Evolutionary conservation across 306 rosid species (phyloP).

Genomic region (Cicer pinnatifidum): DNA sequence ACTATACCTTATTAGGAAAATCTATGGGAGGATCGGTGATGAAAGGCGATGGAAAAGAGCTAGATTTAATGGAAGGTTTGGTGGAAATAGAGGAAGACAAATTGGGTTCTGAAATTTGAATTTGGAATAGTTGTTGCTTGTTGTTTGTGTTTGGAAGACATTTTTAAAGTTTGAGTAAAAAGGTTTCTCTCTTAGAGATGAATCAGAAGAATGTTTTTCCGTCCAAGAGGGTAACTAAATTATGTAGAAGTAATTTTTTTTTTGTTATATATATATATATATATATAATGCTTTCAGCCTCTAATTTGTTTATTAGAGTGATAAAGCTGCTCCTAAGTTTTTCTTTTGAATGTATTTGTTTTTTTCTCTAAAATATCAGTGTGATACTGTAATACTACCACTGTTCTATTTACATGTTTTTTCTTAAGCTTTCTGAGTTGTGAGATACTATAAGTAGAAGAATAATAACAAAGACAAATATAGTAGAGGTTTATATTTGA

Average conservation of each 20-base stretch:
- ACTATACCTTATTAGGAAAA: slow-evolving; percentile 58
- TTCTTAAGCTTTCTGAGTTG: not conserved
- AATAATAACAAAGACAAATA: not conserved
- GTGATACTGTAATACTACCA: not conserved
- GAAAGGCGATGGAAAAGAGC: slow-evolving; percentile 59
- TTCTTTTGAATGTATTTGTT: not conserved
- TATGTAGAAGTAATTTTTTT: not conserved
- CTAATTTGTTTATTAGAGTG: slow-evolving; percentile 17
- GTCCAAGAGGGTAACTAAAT: slow-evolving; percentile 63
- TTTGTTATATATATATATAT: not conserved
- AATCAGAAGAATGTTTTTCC: slow-evolving; percentile 38
- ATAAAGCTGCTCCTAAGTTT: slow-evolving; percentile 8
- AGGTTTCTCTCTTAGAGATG: slow-evolving; percentile 69
- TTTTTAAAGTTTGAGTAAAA: slow-evolving; percentile 11
- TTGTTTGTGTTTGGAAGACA: slow-evolving; percentile 22
- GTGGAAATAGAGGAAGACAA: slow-evolving; percentile 55
- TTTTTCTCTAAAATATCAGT: not conserved
- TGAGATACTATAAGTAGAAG: not conserved
- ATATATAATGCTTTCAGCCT: not conserved
- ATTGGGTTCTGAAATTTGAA: slow-evolving; percentile 56
- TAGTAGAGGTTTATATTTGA: not conserved
- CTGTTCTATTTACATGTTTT: not conserved
- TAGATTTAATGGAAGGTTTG: slow-evolving; percentile 47
- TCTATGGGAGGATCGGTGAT: slow-evolving; percentile 57
- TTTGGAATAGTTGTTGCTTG: not conserved